Percentiles rank a stretch among this genome's conserved stretches.
Evolutionary conservation across 495 filamentous ascomycete species (phyloP).

Genomic region (Penicillium cataractarum): DNA sequence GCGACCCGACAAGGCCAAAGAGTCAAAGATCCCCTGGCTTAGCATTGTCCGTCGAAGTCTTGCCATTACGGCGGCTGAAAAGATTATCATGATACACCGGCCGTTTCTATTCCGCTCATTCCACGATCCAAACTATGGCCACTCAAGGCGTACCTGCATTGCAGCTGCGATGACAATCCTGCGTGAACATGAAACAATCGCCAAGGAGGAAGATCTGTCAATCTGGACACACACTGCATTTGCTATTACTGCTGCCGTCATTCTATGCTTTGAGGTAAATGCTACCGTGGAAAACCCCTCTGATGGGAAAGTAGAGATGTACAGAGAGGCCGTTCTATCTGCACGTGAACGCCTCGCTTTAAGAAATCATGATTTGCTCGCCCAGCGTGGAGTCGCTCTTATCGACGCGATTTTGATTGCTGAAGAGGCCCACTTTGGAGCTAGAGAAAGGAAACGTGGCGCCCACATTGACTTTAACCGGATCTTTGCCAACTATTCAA

Average conservation of each 20-base stretch:
- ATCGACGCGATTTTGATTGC: slow-evolving; percentile 36
- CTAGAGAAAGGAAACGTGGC: slow-evolving; percentile 6
- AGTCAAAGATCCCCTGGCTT: slow-evolving; percentile 43
- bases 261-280: slow-evolving; percentile 37
- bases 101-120: slow-evolving; percentile 50
- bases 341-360: slow-evolving; percentile 32
- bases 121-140: slow-evolving; percentile 40
- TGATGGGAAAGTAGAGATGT: slow-evolving; percentile 20
- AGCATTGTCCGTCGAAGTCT: slow-evolving; percentile 44
- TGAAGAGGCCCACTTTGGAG: slow-evolving; percentile 17
- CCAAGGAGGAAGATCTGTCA: slow-evolving; percentile 33
- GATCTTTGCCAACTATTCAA: slow-evolving; percentile 32
- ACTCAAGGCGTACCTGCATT: slow-evolving; percentile 48
- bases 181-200: slow-evolving; percentile 41
- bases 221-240: slow-evolving; percentile 41
- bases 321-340: slow-evolving; percentile 28
- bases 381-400: slow-evolving; percentile 36
- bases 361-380: slow-evolving; percentile 28
- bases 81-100: slow-evolving; percentile 58
- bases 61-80: slow-evolving; percentile 50
- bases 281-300: slow-evolving; percentile 21
- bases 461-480: slow-evolving; percentile 31
- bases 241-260: slow-evolving; percentile 36
- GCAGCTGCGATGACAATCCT: slow-evolving; percentile 52
- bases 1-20: slow-evolving; percentile 29